A percentile compares a stretch with the other conserved stretches of the same genome.
Evolutionary conservation across 805 yeast genomes (phyloP).

Genomic region (Lipomyces starkeyi): DNA sequence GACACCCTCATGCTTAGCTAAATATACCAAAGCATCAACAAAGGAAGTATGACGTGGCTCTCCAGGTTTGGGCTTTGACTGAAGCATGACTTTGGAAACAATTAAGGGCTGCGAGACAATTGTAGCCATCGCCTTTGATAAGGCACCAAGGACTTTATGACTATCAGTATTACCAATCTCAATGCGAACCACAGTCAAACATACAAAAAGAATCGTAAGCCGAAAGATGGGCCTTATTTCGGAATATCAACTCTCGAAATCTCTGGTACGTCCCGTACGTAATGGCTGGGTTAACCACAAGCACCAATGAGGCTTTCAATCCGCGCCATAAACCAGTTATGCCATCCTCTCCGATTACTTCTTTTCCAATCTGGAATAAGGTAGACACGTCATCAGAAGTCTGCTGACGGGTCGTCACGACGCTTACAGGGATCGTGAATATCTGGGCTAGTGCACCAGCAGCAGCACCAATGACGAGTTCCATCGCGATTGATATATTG

Average conservation of each 20-base stretch:
- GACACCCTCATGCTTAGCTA: constrained; percentile 68
- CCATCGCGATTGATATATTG: constrained; percentile 62
- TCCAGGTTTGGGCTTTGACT: constrained; percentile 51
- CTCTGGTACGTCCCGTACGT: constrained; percentile 83
- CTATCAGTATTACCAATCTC: not conserved
- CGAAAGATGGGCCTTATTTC: constrained; percentile 21
- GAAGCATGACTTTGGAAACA: constrained; percentile 82
- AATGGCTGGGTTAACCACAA: constrained; percentile 83
- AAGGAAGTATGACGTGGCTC: constrained; percentile 55
- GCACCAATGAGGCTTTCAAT: constrained; percentile 74
- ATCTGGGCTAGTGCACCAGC: constrained; percentile 85
- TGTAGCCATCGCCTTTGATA: constrained; percentile 82
- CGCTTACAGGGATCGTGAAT: constrained; percentile 81
- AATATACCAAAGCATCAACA: constrained; percentile 64
- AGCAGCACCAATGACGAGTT: constrained; percentile 72
- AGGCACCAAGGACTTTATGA: constrained; percentile 74
- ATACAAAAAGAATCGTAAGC: constrained; percentile 35
- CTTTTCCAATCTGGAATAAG: constrained; percentile 53
- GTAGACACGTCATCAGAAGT: constrained; percentile 39
- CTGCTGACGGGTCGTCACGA: constrained; percentile 67
- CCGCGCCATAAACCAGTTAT: constrained; percentile 81
- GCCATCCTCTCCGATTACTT: constrained; percentile 68
- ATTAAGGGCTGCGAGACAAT: constrained; percentile 82
- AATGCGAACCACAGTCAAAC: not conserved
- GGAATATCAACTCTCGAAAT: constrained; percentile 50